phyloP scores from a whole-genome alignment of 2,329 filamentous ascomycete species.

The Alternaria viburni region DNA sequence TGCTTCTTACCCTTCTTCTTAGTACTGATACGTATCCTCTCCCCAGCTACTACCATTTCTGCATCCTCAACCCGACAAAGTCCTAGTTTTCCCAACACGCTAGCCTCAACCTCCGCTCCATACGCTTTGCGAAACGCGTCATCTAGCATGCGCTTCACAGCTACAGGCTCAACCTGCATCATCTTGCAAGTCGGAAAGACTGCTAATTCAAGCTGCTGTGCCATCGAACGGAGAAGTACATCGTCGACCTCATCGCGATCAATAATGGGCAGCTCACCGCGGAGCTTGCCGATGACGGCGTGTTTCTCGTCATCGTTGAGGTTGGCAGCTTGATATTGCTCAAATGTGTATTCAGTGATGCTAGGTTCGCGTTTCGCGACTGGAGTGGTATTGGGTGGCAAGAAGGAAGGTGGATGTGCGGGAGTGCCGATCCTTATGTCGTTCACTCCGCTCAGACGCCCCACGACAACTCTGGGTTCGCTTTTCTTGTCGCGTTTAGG shows the following conservation, averaged over 20 bases:
- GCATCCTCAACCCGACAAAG: background rate
- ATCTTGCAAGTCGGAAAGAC: constrained; percentile 11
- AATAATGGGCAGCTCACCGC: constrained; percentile 8
- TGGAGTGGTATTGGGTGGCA: background rate
- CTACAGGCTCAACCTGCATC: constrained; percentile 9
- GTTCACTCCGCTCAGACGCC: background rate
- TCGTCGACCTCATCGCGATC: constrained; percentile 13
- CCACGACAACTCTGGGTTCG: background rate
- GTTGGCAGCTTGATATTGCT: constrained; percentile 11
- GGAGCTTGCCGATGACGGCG: constrained; percentile 6
- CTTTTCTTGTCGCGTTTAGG: background rate
- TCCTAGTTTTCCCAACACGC: background rate
- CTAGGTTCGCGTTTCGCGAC: background rate
- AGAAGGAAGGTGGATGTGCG: background rate
- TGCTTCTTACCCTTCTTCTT: background rate
- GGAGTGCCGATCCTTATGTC: background rate
- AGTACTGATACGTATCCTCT: background rate
- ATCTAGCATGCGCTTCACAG: constrained; percentile 14
- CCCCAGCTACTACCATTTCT: background rate
- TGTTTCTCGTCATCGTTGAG: constrained; percentile 8
- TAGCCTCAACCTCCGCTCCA: background rate
- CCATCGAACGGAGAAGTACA: background rate
- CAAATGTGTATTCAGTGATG: constrained; percentile 1
- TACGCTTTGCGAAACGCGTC: constrained; percentile 10
- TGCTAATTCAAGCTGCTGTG: constrained; percentile 1